Evolutionary conservation across 257 asterid genomes (phyloP), one percentile per base, ranked within the genome.

Genomic region (Ballota nigra): DNA sequence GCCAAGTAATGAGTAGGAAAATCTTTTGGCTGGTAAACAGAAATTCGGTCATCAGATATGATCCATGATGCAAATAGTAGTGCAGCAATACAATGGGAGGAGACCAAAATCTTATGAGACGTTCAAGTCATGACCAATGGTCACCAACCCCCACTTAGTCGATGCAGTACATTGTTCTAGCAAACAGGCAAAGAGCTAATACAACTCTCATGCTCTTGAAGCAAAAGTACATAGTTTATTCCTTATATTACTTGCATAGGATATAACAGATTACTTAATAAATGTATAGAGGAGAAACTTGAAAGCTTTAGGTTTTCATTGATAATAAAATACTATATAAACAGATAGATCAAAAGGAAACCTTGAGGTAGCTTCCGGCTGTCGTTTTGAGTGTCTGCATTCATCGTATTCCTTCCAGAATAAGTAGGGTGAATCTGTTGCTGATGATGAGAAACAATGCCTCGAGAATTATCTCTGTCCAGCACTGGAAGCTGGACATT

Each of bases 401-500:
- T 86, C 41, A 72, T 41, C 2, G 78, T 66, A 76, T 85, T 85
- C 78, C 92, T 84, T 73, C 86, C 86, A 7, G 84, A 58, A 58
- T 70, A 85, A 60, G 86, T 61, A 34, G 85, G 80, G 76, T 70
- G 86, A 65, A 84, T 64, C 76, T 81, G 91, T 66, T 87, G 96
- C 71, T 82, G 85, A 80, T 85, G 89, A 80, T 85, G 89, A 77
- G 94, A 85, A 74, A 72, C 71, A 31, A 73, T 36, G 68, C 79
- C 77, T 52, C 84, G 85, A 63, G 89, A 77, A 79, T 85, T 91
- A 76, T 89, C 97, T 76, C 84, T 86, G 77, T 89, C 97, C 51
- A 89, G 63, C 34, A 84, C 75, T n/a, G 99, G 97, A 73, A 91
- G 87, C 83, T 84, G 96, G 69, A 87, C 81, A 62, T 94, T 69